Evolutionary conservation across 2,329 filamentous ascomycete species (phyloP), one percentile per base, ranked within the genome.

Genomic region (Diaporthe sp.): DNA sequence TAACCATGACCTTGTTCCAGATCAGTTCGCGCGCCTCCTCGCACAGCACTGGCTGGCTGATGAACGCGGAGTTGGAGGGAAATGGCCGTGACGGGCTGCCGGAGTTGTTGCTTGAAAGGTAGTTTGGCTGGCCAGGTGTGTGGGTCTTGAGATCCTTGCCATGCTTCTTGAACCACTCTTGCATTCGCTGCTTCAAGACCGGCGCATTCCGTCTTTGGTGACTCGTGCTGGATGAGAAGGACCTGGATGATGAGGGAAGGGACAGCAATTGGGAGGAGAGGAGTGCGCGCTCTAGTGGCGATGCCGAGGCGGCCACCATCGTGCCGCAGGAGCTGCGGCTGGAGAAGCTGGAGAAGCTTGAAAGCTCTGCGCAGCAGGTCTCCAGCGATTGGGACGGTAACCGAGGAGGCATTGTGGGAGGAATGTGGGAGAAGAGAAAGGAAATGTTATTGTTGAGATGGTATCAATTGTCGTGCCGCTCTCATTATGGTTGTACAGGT

Each of bases 1-100:
- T 82, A n/a, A 84, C 81, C 76, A 91, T 91, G 19, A 97, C 91
- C 78, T 90, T 89, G 6, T 87, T 80, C 86, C 94, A 97, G 71
- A 98, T 93, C 77, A 92, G 86, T 79, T 96, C 92, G 74, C 93
- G 88, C 63, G 96, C 86, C 25, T 87, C 85, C 78, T 97, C 94
- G 76, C 92, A 92, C 77, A 98, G 86, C 30, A 98, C 93, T 5
- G 88, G 85, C 81, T 94, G 88, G 79, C 92, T 94, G 76, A 87
- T 84, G 84, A 96, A 98, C 32, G 88, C 81, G 6, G 84, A 85
- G 82, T 98, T 98, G 66, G 90, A 81, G 0, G 95, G 95, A 77
- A 97, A 98, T 0, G 94, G 94, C 75, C 84, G 83, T 8, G 15
- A 9, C 27, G 25, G 56, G 19, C 63, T 37, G 82, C 87, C 79